Conservation (phyloP, 768 basidiomycete genomes). For the Amyloporia xantha region DNA sequence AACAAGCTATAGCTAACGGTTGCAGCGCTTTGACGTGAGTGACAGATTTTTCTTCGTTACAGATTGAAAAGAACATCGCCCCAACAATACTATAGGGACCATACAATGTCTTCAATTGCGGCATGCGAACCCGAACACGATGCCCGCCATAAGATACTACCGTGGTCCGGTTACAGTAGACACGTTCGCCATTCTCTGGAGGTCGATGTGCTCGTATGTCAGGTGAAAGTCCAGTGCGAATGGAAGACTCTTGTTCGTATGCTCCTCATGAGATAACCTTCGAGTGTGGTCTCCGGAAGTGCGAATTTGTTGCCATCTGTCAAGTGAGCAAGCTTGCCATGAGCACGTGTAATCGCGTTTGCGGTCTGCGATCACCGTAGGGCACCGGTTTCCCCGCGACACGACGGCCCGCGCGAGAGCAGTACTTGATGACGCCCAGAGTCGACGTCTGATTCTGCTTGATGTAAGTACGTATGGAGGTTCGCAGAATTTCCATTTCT, state of each 20-base stretch:
- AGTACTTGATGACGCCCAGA: neutral
- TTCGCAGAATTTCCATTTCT: neutral
- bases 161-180: no score
- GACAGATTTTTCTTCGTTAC: neutral
- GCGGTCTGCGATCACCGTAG: neutral
- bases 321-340: neutral
- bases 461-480: neutral
- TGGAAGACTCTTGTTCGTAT: no score
- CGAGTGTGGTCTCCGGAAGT: no score
- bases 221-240: neutral
- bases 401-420: neutral
- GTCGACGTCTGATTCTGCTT: neutral
- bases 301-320: neutral
- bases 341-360: neutral
- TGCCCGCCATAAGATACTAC: no score
- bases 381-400: no score
- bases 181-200: neutral
- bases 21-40: neutral
- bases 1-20: neutral
- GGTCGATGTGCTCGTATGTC: neutral
- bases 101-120: neutral
- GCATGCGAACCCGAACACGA: no score
- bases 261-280: neutral
- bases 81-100: neutral
- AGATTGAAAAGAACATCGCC: neutral